Evolutionary conservation across 179 eudicot genomes (phyloP).

Genomic region (Spergularia azorica): DNA sequence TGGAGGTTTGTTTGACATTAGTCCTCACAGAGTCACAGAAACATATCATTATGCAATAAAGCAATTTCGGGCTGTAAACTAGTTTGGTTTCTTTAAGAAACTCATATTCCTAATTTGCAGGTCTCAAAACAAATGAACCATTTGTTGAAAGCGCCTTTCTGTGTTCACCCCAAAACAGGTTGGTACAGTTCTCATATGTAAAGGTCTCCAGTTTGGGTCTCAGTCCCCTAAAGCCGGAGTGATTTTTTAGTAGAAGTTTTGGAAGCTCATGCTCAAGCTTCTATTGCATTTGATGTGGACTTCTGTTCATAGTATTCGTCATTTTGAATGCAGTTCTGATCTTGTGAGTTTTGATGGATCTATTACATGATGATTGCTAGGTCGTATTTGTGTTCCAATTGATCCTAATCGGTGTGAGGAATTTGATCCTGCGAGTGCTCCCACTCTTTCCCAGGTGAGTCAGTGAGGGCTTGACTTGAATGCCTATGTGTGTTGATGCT

Average conservation of each 20-base stretch:
- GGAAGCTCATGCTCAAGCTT: not conserved
- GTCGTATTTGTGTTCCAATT: constrained; percentile 89
- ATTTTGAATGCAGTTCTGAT: not conserved
- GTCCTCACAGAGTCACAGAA: not conserved
- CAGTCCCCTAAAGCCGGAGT: not conserved
- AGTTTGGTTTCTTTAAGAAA: not conserved
- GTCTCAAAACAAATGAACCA: constrained; percentile 95
- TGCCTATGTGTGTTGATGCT: not conserved
- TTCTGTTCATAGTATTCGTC: not conserved
- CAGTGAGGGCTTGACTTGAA: constrained; percentile 6
- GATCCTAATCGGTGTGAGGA: constrained; percentile 81
- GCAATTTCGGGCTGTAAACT: constrained; percentile 1
- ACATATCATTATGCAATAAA: not conserved
- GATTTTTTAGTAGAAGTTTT: not conserved
- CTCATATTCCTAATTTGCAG: constrained; percentile 39
- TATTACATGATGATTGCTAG: constrained; percentile 31
- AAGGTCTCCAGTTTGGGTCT: not conserved
- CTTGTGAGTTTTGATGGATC: not conserved
- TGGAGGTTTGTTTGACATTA: constrained; percentile 61
- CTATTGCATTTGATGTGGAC: constrained; percentile 6
- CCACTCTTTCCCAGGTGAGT: constrained; percentile 80
- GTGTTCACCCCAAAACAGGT: constrained; percentile 98
- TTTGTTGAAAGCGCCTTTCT: constrained; percentile 92
- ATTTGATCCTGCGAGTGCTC: constrained; percentile 80
- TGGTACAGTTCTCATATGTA: constrained; percentile 9